A percentile compares a stretch with the other conserved stretches of the same genome.
phyloP scores from a whole-genome alignment of 2,329 filamentous ascomycete genomes.

The Trichoderma lentiforme region DNA sequence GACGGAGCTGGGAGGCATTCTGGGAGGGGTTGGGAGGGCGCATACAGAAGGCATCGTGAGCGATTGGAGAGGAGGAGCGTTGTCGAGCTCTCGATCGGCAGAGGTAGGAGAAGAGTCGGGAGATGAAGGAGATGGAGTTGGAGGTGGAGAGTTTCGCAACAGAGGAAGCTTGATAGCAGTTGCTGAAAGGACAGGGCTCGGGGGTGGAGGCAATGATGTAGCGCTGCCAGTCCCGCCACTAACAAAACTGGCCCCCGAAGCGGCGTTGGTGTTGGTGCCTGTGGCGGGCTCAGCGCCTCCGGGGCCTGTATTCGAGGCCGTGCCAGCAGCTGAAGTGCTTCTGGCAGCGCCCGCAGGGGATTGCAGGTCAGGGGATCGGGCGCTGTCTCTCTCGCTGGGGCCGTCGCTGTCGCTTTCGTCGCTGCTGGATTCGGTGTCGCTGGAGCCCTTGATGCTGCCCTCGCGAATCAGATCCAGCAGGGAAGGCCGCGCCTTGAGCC shows the following conservation, averaged over 20 bases:
- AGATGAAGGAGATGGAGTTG: constrained; percentile 35
- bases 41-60: constrained; percentile 57
- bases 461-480: constrained; percentile 49
- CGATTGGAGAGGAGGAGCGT: constrained; percentile 30
- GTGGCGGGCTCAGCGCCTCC: neutral
- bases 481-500: constrained; percentile 51
- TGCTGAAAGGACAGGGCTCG: constrained; percentile 21
- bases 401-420: constrained; percentile 4
- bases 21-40: constrained; percentile 26
- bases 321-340: neutral
- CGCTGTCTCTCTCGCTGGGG: constrained; percentile 6
- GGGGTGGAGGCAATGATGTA: constrained; percentile 36
- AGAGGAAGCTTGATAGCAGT: constrained; percentile 37
- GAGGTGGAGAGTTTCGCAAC: constrained; percentile 38
- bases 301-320: neutral
- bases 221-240: constrained; percentile 22
- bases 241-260: constrained; percentile 7
- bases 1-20: neutral
- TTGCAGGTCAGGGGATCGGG: neutral
- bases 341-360: neutral
- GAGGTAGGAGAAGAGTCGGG: constrained; percentile 24
- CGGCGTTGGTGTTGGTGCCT: neutral
- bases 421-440: constrained; percentile 4
- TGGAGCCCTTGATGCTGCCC: constrained; percentile 30
- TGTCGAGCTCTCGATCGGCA: constrained; percentile 26